Percentiles rank a stretch among this genome's conserved stretches.
These are phyloP conservation scores for Spironucleus salmonicida DNA, from an alignment of 208 protist species.

Conservation along the genomic window DNA sequence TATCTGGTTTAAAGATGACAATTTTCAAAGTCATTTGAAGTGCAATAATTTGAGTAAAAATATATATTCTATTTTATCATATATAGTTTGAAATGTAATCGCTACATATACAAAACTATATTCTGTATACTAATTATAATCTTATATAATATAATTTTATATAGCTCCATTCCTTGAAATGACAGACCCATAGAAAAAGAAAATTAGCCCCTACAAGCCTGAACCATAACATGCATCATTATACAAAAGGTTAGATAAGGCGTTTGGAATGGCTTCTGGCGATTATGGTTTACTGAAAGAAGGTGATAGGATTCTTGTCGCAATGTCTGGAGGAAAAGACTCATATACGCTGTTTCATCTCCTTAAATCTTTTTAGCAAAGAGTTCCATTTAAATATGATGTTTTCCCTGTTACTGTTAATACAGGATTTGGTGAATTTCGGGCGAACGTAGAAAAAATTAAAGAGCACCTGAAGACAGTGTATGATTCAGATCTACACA, in stretches of 20 bases:
- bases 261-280: background rate
- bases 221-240: no score
- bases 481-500: background rate
- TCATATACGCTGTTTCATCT: constrained; percentile 4
- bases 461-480: background rate
- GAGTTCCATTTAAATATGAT: background rate
- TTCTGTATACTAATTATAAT: no score
- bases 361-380: background rate
- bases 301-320: background rate
- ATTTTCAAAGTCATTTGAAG: no score
- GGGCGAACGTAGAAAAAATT: background rate
- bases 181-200: no score
- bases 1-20: no score
- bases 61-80: no score
- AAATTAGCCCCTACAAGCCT: no score
- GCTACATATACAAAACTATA: no score
- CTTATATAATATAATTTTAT: no score
- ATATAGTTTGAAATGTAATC: no score
- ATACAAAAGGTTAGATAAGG: background rate
- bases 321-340: constrained; percentile 22
- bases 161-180: no score
- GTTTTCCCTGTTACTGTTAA: constrained; percentile 25
- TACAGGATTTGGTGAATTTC: constrained; percentile 6
- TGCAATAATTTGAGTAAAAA: no score
- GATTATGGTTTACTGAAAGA: background rate